Conservation (phyloP, 768 basidiomycete species). For the Suillus bovinus region DNA sequence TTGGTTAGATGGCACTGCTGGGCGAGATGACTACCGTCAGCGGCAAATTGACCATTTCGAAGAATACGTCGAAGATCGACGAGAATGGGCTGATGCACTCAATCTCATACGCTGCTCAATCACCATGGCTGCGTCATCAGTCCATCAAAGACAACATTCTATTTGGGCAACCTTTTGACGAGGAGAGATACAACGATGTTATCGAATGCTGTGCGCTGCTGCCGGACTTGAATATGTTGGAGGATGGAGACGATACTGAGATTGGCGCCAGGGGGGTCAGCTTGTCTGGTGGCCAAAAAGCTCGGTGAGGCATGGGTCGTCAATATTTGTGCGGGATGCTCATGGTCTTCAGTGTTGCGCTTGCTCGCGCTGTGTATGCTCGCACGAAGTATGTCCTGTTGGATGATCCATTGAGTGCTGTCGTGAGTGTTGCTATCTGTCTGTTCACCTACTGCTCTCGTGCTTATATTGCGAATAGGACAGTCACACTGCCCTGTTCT, state of each 20-base stretch:
- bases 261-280: conserved; percentile 75
- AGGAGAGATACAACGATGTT: conserved; percentile 72
- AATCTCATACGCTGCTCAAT: conserved; percentile 74
- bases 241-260: conserved; percentile 85
- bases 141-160: conserved; percentile 82
- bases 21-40: conserved; percentile 40
- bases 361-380: conserved; percentile 82
- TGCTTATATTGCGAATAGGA: conserved; percentile 42
- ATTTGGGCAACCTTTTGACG: conserved; percentile 70
- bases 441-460: background rate
- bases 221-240: conserved; percentile 80
- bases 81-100: conserved; percentile 59
- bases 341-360: conserved; percentile 56
- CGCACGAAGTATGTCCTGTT: conserved; percentile 68
- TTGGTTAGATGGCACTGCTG: conserved; percentile 33
- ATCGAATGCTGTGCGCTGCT: conserved; percentile 83
- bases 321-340: conserved; percentile 3
- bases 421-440: conserved; percentile 46
- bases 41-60: conserved; percentile 44
- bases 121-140: conserved; percentile 68
- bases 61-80: conserved; percentile 54
- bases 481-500: conserved; percentile 62
- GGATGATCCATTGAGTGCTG: conserved; percentile 82
- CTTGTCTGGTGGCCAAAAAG: conserved; percentile 82
- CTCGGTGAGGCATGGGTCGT: conserved; percentile 46